Base-by-base conservation (phyloP, 352 stramenopile species). In the Phytophthora citricola region DNA sequence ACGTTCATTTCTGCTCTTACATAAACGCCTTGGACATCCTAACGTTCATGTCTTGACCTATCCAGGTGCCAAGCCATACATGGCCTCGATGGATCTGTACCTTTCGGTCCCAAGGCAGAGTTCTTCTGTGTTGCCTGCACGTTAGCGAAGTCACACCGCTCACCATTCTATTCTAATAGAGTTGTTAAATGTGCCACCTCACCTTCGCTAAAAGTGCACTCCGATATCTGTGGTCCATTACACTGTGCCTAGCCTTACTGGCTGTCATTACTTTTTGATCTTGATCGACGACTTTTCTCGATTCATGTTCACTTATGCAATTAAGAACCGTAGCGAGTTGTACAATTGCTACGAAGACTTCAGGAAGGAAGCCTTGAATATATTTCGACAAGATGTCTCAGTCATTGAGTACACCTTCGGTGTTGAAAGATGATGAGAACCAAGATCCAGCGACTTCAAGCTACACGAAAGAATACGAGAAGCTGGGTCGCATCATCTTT, bases 261-360 rank as follows among this genome's bases (percentile, higher is more conserved):
- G 17, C 17, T 20, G 17, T 0, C 57, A 40, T 2, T 74, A 66
- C 15, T 66, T 74, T 40, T 14, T 58, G 10, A 47, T 66, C 26
- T 69, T 73, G 27, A 73, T 73, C 12, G 65, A 64, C 34, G 65
- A 68, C 43, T 66, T 57, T 40, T 54, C 59, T n/a, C 52, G 49
- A 27, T 70, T 52, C 49, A 63, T 60, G 54, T 70, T 57, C 40
- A 58, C 51, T 11, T 71, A 69, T 10, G 8, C 46, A 2, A 68
- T 71, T 0, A 61, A 57, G 17, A 34, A 24, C 1, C 43, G 39
- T 26, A 59, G 27, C 31, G 32, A 71, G 22, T 4, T 75, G 7
- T 71, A 71, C 12, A 12, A 41, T 0, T 66, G 47, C 40, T 71
- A 59, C 11, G 50, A 64, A 40, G 12, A 34, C 8, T 34, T 34